Conservation (phyloP, 2,329 filamentous ascomycete species). For the Biscogniauxia marginata region DNA sequence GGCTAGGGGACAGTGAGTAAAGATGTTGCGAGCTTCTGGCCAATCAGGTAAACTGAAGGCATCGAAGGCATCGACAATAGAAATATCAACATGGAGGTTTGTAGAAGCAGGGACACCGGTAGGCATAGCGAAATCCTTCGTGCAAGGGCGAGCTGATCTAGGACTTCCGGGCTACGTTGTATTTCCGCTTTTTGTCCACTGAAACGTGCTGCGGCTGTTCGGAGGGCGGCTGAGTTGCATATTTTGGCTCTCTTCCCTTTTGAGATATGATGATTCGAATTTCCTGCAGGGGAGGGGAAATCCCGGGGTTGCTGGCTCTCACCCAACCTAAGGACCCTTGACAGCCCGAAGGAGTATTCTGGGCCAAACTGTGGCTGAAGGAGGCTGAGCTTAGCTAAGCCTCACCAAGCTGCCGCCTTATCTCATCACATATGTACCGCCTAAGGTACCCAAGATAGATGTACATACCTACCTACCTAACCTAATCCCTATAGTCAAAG, state of each 20-base stretch:
- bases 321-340: too few relatives aligned
- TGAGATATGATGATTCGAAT: background rate
- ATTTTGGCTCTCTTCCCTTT: background rate
- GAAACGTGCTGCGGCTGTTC: background rate
- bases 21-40: background rate
- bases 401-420: too few relatives aligned
- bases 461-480: too few relatives aligned
- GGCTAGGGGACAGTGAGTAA: background rate
- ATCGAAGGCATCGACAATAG: background rate
- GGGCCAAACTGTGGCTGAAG: background rate
- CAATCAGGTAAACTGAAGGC: background rate
- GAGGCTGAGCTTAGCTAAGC: slow-evolving; percentile 18
- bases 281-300: background rate
- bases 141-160: background rate
- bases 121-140: background rate
- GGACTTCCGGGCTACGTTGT: background rate
- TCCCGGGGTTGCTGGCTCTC: too few relatives aligned
- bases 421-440: too few relatives aligned
- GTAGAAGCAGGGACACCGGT: background rate
- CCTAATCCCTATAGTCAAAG: too few relatives aligned
- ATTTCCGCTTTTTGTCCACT: background rate
- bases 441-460: too few relatives aligned
- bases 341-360: background rate
- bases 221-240: background rate
- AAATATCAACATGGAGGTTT: background rate